These are phyloP conservation scores for Acanthamoeba lenticulata DNA, from an alignment of 208 protist species.

Conservation along the genomic window DNA sequence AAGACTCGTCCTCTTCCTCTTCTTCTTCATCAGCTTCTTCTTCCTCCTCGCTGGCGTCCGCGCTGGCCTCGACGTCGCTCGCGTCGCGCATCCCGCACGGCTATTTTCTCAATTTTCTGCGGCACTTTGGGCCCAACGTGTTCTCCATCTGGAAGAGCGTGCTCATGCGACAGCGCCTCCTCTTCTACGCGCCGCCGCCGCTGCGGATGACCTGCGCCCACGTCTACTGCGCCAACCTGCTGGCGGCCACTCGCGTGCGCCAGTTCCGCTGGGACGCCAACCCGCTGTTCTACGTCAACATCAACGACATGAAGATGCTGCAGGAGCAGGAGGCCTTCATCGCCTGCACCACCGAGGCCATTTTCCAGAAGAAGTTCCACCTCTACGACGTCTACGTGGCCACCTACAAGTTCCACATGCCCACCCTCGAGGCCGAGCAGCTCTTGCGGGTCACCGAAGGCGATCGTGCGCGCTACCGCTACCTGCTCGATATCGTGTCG, in stretches of 20 bases:
- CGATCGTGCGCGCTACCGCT: background rate
- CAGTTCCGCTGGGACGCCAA: background rate
- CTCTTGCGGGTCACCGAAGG: background rate
- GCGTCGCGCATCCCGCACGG: background rate
- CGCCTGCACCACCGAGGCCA: conserved; percentile 42
- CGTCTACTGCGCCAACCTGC: conserved; percentile 54
- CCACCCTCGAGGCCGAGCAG: background rate
- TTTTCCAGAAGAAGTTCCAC: conserved; percentile 55
- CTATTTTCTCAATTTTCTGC: conserved; percentile 3
- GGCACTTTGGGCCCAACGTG: background rate
- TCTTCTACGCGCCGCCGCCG: conserved; percentile 47
- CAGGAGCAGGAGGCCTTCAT: conserved; percentile 37
- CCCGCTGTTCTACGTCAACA: conserved; percentile 67
- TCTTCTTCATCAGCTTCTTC: conserved; percentile 18
- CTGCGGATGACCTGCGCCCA: background rate
- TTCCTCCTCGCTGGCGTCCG: background rate
- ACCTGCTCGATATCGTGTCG: background rate
- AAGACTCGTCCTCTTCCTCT: background rate
- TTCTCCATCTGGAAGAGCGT: conserved; percentile 52
- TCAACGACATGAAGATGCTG: conserved; percentile 38
- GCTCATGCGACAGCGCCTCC: conserved; percentile 17
- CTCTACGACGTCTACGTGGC: conserved; percentile 63
- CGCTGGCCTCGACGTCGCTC: background rate
- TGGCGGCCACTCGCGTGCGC: background rate
- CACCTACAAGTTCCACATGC: background rate